Evolutionary conservation across 345 rosid genomes (phyloP).

Genomic region (Hibiscus syriacus): DNA sequence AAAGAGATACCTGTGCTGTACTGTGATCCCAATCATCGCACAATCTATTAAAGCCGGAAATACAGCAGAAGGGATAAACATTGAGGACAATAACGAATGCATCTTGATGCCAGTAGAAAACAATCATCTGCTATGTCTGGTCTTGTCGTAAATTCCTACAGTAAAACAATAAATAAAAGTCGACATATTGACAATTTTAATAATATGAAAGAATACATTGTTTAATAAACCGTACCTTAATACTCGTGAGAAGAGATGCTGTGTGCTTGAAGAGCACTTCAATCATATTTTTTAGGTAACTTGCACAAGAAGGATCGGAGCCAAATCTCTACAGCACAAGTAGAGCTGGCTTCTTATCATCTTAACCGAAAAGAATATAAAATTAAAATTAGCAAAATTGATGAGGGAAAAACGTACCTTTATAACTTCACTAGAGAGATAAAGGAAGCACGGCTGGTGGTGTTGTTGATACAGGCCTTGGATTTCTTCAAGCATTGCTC

Average conservation of each 20-base stretch:
- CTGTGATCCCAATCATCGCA: conserved; percentile 75
- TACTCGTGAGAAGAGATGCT: conserved; percentile 72
- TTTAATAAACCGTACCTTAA: conserved; percentile 50
- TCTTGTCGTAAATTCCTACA: conserved; percentile 87
- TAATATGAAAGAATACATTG: conserved; percentile 5
- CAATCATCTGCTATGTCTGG: conserved; percentile 98
- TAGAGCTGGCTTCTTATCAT: conserved; percentile 8
- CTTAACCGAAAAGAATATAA: not conserved
- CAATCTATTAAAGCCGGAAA: conserved; percentile 82
- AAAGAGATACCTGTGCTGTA: conserved; percentile 77
- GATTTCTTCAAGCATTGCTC: conserved; percentile 90
- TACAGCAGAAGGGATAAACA: conserved; percentile 66
- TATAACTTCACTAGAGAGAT: conserved; percentile 97
- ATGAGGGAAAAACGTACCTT: conserved; percentile 41
- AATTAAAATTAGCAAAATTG: not conserved
- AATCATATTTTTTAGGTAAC: conserved; percentile 73
- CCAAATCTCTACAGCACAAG: conserved; percentile 77
- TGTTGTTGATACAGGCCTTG: conserved; percentile 86
- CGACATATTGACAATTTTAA: not conserved
- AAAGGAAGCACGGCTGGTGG: conserved; percentile 98
- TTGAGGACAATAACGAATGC: conserved; percentile 94
- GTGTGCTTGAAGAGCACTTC: conserved; percentile 84
- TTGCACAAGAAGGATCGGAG: conserved; percentile 84
- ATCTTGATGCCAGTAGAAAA: conserved; percentile 87
- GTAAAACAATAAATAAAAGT: not conserved